Percentiles rank a stretch among this genome's conserved stretches.
Conservation (phyloP, 768 basidiomycete species). For the Daedalea quercina region DNA sequence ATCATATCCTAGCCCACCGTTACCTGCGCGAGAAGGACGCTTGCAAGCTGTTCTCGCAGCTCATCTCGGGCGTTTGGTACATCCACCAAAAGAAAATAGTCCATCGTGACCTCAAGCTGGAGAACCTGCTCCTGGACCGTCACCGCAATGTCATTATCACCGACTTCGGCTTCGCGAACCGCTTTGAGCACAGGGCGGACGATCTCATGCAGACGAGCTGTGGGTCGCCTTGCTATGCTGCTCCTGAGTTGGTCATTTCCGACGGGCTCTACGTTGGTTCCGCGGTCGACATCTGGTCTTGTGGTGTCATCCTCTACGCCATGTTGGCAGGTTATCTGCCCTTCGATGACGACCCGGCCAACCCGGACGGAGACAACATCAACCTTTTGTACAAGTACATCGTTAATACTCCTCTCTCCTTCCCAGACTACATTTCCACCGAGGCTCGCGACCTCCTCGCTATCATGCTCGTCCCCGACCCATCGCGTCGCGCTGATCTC, state of each 20-base stretch:
- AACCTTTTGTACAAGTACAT: constrained; percentile 98
- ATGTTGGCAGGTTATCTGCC: constrained; percentile 98
- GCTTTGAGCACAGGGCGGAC: constrained; percentile 86
- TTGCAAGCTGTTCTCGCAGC: constrained; percentile 92
- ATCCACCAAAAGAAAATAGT: constrained; percentile 99
- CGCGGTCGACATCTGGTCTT: constrained; percentile 97
- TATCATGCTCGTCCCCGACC: constrained; percentile 94
- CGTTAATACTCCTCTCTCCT: constrained; percentile 91
- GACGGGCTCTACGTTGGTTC: constrained; percentile 96
- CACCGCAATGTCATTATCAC: constrained; percentile 99
- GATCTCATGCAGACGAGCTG: constrained; percentile 99
- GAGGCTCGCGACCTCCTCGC: constrained; percentile 79
- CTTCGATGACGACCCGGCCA: constrained; percentile 97
- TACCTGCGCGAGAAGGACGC: constrained; percentile 95
- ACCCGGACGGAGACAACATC: constrained; percentile 99
- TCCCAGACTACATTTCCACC: constrained; percentile 90
- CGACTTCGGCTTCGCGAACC: constrained; percentile 98
- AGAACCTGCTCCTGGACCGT: constrained; percentile 94
- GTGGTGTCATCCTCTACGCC: constrained; percentile 92
- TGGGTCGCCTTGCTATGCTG: constrained; percentile 96
- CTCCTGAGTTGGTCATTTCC: constrained; percentile 94
- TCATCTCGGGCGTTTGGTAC: constrained; percentile 98
- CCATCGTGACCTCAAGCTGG: constrained; percentile 97
- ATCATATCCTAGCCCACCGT: constrained; percentile 96
- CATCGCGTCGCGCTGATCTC: constrained; percentile 70